phyloP scores from a whole-genome alignment of 1,284 basidiomycete genomes.

The Grifola frondosa region DNA sequence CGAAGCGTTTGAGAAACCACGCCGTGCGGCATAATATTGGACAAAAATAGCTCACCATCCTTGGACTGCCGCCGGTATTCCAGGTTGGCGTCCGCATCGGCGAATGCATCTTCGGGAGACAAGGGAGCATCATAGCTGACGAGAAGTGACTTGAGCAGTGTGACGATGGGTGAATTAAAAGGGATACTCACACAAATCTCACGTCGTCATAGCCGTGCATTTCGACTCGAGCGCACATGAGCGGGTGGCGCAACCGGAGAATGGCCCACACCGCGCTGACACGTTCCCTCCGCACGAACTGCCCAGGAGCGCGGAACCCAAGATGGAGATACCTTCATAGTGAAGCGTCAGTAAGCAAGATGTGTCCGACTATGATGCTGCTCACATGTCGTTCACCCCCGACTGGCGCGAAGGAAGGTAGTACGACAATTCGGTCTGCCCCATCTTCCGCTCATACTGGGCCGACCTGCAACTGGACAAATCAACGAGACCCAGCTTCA shows the following conservation, averaged over 20 bases:
- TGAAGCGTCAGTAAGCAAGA: slow-evolving; percentile 5
- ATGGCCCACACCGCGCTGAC: slow-evolving; percentile 69
- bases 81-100: slow-evolving; percentile 47
- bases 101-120: slow-evolving; percentile 45
- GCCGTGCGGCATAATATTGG: neutral
- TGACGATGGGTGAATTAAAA: slow-evolving; percentile 3
- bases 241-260: slow-evolving; percentile 62
- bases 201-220: slow-evolving; percentile 66
- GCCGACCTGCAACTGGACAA: no score
- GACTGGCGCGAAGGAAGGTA: slow-evolving; percentile 69
- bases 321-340: slow-evolving; percentile 69
- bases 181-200: slow-evolving; percentile 54
- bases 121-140: slow-evolving; percentile 51
- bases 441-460: slow-evolving; percentile 48
- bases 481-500: no score
- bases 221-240: slow-evolving; percentile 58
- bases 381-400: slow-evolving; percentile 83
- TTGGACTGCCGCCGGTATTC: slow-evolving; percentile 51
- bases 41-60: slow-evolving; percentile 42
- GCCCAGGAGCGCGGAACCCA: slow-evolving; percentile 51
- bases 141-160: neutral
- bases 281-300: slow-evolving; percentile 43
- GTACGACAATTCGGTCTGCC: slow-evolving; percentile 69
- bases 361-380: slow-evolving; percentile 4
- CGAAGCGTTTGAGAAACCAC: slow-evolving; percentile 3